phyloP scores from a whole-genome alignment of 495 filamentous ascomycete genomes.

The Tuber brumale region DNA sequence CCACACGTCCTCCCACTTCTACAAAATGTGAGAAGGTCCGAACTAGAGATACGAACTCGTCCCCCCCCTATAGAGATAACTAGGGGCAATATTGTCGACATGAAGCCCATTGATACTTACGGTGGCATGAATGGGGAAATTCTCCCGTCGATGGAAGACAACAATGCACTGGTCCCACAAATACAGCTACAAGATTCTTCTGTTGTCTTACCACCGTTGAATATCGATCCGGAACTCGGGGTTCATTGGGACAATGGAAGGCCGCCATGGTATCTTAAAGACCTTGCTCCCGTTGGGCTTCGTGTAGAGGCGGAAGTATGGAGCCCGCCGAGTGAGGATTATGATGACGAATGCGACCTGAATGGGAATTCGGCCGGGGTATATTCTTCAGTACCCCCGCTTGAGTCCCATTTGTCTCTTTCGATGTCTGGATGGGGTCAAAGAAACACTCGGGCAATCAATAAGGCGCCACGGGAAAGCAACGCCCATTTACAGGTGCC shows the following conservation, averaged over 20 bases:
- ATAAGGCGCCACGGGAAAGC: neutral
- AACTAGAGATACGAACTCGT: neutral
- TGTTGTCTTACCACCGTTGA: neutral
- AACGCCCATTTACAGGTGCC: neutral
- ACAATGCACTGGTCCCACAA: neutral
- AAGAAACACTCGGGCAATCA: neutral
- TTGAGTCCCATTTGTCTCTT: neutral
- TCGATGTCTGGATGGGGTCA: neutral
- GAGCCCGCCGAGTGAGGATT: slow-evolving; percentile 8
- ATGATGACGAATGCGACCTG: slow-evolving; percentile 8
- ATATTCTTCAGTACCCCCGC: neutral
- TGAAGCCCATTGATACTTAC: neutral
- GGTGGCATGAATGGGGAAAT: neutral
- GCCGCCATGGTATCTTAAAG: slow-evolving; percentile 74
- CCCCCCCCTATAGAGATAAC: neutral
- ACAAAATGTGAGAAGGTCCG: slow-evolving; percentile 53
- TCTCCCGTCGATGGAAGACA: neutral
- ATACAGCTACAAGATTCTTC: neutral
- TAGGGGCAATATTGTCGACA: neutral
- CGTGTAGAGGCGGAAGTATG: slow-evolving; percentile 13
- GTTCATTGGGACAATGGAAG: slow-evolving; percentile 30
- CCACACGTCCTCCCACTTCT: slow-evolving; percentile 69
- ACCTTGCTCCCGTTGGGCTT: slow-evolving; percentile 64
- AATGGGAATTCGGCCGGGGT: neutral
- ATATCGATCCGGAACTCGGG: neutral